Evolutionary conservation across 2,329 filamentous ascomycete species (phyloP), one percentile per base, ranked within the genome.

Genomic region (Geosmithia putterillii): DNA sequence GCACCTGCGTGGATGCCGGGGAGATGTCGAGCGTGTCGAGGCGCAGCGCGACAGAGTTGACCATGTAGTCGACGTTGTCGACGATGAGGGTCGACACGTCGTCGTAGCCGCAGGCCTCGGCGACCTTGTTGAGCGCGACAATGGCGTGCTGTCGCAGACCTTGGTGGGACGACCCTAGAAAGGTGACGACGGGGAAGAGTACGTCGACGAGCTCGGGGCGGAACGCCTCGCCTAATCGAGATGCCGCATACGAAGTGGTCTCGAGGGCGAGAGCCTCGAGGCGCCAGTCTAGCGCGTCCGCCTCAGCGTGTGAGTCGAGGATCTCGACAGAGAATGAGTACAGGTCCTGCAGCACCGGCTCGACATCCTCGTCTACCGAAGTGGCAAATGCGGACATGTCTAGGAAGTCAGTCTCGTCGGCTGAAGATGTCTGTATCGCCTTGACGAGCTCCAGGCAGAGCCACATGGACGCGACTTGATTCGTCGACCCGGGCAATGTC

Each of bases 21-120:
- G 88, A 90, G 42, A 96, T 82, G 50, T 95, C 88, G 50, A 95
- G 86, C 0, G 86, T 86, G 53, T 95, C 95, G 7, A 98, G 73
- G 48, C 88, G 85, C 47, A 96, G 64, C 0, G 86, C 86, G 15
- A 98, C 79, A 0, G 92, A 86, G 56, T 96, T 96, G 47, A 96
- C 82, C 63, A 98, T 84, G 58, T 98, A 98, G 60, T 98, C 92
- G 15, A 87, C 89, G 47, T 98, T 98, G 42, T 84, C 79, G 22
- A 96, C 76, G 35, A 98, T 81, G 50, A 98, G 67, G 15, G 85
- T 79, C 21, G 83, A 82, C 4, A 90, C 83, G 52, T 73, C 80
- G 0, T 57, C 48, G 54, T 96, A 98, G 2, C 75, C 78, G 53
- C 87, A 95, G 1, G 82, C 73, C 2, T 62, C 56, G 1, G 90